Base-by-base conservation (phyloP, 2,329 filamentous ascomycete genomes). In the Triangularia verruculosa region DNA sequence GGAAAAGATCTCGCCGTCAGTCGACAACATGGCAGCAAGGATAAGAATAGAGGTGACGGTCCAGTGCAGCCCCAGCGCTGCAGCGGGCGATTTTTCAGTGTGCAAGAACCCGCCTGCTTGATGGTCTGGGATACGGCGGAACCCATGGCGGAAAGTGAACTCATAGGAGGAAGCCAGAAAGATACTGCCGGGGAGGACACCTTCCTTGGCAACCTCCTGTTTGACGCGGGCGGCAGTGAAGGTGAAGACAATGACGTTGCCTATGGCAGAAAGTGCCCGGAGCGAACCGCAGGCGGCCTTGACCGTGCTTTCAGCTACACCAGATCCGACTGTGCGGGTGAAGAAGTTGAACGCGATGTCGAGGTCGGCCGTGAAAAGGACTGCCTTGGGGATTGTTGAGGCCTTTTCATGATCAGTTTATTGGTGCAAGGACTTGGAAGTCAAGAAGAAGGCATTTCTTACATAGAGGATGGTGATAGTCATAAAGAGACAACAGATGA, bases 241-340 rank as follows among this genome's bases (percentile, higher is more conserved):
- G 5, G 66, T 68, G 51, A 66, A 66, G 27, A 68, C 66, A 55
- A 68, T 66, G 52, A 68, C 64, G 56, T 66, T 68, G 7, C 66
- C 66, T n/a, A 68, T 43, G 7, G 66, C 66, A 6, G 64, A 68
- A 12, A 68, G 43, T 7, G 66, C 64, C 1, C 64, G 43, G 12
- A 68, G 57, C n/a, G 58, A 59, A 12, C 62, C 60, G 27, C 54
- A 63, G 12, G 64, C 63, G 7, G 54, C 43, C 27, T 32, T 30
- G 4, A 63, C 52, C 24, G 17, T 47, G 32, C 17, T 32, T 9
- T 58, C 30, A 3, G 61, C 53, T 15, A 58, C 24, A 32, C n/a
- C 43, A n/a, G 53, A 55, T 1, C 64, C 64, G 25, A 68, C 55
- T 34, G 66, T 66, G 52, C 59, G 61, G 4, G 43, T 47, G 61